Percentiles rank a stretch among this genome's conserved stretches.
phyloP scores from a whole-genome alignment of 495 filamentous ascomycete genomes.

The Xylaria palmicola region DNA sequence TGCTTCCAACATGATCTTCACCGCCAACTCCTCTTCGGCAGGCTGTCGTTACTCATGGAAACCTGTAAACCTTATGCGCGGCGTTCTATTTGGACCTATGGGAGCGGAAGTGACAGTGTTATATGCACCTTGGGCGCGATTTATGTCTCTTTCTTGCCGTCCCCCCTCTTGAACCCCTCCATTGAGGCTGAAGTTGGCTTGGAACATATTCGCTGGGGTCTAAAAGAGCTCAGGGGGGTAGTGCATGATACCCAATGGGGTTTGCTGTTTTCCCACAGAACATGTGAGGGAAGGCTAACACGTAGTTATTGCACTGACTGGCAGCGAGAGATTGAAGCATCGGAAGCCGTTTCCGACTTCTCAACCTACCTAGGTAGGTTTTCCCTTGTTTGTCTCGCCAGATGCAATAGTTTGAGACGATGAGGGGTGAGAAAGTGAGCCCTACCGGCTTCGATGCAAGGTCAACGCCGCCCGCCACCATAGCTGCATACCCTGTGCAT shows the following conservation, averaged over 20 bases:
- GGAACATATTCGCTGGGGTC: neutral
- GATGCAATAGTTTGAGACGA: constrained; percentile 28
- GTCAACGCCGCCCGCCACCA: constrained; percentile 9
- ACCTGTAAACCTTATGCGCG: constrained; percentile 7
- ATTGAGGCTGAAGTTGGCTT: neutral
- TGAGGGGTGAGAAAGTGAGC: constrained; percentile 24
- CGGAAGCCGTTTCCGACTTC: neutral
- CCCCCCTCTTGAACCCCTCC: neutral
- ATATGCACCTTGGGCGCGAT: neutral
- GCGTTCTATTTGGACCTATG: neutral
- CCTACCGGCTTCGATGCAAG: constrained; percentile 26
- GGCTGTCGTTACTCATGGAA: neutral
- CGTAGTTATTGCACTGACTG: neutral
- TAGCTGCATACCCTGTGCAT: constrained; percentile 16
- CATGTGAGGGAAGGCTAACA: neutral
- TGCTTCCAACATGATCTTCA: neutral
- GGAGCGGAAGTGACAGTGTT: neutral
- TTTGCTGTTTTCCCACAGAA: neutral
- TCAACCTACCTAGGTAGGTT: constrained; percentile 16
- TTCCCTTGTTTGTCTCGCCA: constrained; percentile 20
- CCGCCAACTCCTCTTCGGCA: neutral
- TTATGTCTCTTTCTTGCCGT: neutral
- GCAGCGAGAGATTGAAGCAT: neutral
- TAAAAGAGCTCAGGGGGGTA: neutral
- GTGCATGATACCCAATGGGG: no score